Evolutionary conservation across 148 eudicot genomes (phyloP).

Genomic region (Vaccinium vitisidaea): DNA sequence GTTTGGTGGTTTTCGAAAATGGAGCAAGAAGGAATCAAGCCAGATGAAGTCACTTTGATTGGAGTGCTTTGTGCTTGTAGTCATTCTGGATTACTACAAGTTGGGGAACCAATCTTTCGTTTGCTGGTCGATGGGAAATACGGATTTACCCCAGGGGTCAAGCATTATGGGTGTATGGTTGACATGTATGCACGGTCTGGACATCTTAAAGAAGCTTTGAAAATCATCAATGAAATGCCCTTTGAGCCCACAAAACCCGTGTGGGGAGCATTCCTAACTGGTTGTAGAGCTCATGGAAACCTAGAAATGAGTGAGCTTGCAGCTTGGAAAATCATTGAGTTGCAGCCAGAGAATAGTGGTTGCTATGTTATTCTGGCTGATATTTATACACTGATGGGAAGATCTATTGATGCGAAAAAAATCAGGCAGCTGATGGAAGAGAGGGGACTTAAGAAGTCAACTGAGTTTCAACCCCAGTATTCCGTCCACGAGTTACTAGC

Average conservation of each 20-base stretch:
- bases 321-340: slow-evolving; percentile 39
- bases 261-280: slow-evolving; percentile 46
- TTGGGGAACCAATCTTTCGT: slow-evolving; percentile 31
- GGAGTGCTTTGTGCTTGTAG: slow-evolving; percentile 46
- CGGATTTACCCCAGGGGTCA: slow-evolving; percentile 32
- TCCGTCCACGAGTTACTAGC: slow-evolving; percentile 15
- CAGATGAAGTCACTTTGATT: slow-evolving; percentile 43
- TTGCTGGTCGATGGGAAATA: slow-evolving; percentile 30
- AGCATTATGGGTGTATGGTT: slow-evolving; percentile 48
- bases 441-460: slow-evolving; percentile 33
- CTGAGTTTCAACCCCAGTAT: not conserved
- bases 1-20: slow-evolving; percentile 35
- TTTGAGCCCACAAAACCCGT: slow-evolving; percentile 32
- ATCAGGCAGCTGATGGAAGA: slow-evolving; percentile 40
- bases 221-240: slow-evolving; percentile 30
- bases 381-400: slow-evolving; percentile 37
- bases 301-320: slow-evolving; percentile 37
- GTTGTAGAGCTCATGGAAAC: slow-evolving; percentile 34
- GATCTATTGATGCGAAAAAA: slow-evolving; percentile 32
- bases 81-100: slow-evolving; percentile 37
- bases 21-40: slow-evolving; percentile 33
- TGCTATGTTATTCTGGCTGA: slow-evolving; percentile 39
- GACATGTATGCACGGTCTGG: slow-evolving; percentile 41
- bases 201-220: slow-evolving; percentile 37
- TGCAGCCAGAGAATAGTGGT: slow-evolving; percentile 35